phyloP scores from a whole-genome alignment of 768 basidiomycete species.

The Pluteus cervinus region DNA sequence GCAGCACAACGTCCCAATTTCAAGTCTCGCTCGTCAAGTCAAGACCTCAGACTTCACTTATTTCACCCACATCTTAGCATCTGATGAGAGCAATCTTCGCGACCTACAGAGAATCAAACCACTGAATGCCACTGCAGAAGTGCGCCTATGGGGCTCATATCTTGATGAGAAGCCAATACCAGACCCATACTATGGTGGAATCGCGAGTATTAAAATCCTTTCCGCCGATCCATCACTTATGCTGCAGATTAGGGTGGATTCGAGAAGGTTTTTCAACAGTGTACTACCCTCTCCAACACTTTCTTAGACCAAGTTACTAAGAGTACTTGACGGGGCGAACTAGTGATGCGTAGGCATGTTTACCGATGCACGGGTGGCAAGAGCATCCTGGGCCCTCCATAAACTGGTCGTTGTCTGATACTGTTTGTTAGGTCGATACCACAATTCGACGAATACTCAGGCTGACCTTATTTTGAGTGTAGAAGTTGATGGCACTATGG shows the following conservation, averaged over 20 bases:
- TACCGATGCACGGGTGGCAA: constrained; percentile 74
- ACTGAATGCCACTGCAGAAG: constrained; percentile 48
- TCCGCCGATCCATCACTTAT: neutral
- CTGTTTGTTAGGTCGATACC: constrained; percentile 3
- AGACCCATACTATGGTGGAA: constrained; percentile 82
- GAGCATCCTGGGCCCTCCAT: constrained; percentile 85
- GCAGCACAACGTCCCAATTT: constrained; percentile 72
- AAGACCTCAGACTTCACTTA: constrained; percentile 55
- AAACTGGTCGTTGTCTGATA: constrained; percentile 83
- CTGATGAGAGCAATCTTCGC: constrained; percentile 72
- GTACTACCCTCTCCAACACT: constrained; percentile 65
- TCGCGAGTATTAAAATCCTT: constrained; percentile 30
- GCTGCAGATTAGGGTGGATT: constrained; percentile 50
- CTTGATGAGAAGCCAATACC: constrained; percentile 63
- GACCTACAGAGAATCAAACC: constrained; percentile 49
- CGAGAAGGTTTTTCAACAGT: constrained; percentile 74
- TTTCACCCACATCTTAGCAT: constrained; percentile 84
- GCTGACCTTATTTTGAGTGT: constrained; percentile 85
- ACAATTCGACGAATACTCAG: neutral
- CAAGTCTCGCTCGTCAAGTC: constrained; percentile 66
- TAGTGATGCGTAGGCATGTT: constrained; percentile 80
- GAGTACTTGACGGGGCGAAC: constrained; percentile 18
- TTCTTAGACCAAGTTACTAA: constrained; percentile 64
- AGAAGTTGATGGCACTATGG: constrained; percentile 84
- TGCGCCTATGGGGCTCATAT: constrained; percentile 80